Evolutionary conservation across 208 protist species (phyloP), one percentile per base, ranked within the genome.

Genomic region (Phytomonas francai): DNA sequence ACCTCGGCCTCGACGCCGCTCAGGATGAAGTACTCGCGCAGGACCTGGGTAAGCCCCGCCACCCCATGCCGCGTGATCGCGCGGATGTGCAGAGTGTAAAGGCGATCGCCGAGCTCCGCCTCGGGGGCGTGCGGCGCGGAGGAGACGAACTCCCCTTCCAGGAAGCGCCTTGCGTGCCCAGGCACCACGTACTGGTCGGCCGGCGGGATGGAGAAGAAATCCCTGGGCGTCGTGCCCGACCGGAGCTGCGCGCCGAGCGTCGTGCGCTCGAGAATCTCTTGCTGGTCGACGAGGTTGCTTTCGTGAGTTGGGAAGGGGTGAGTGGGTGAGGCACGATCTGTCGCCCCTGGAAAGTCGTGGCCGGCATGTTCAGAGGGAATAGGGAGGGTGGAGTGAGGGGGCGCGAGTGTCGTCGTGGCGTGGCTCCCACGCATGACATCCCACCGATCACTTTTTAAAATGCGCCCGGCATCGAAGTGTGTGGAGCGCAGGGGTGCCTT

Each of bases 11-110:
- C 78, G 7, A 95, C 77, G 25, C 84, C 85, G 31, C 42, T 68
- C 16, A 95, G 73, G 11, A 85, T 72, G 65, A 95, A 95, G 68
- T 92, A 91, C 70, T 95, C 90, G 3, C 90, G 87, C 65, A 95
- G 72, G 30, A 93, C 16, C 45, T 84, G 88, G 2, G 74, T 80
- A 36, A 93, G 42, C 8, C 85, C 90, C 0, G 80, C 72, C 0
- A 79, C 63, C 42, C 83, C 85, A 70, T 91, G 74, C 22, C 80
- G 77, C 36, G 78, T 68, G 32, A 95, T 73, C 4, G 84, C 85
- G 62, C 82, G 83, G 29, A 93, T 57, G 63, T 93, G 77, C 34
- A 93, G 70, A 51, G 79, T 87, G 76, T 86, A 95, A 36, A 92
- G 71, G 34, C 85, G 81, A 65, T 92, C 85, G 31, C 77, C 74